Percentiles rank a stretch among this genome's conserved stretches.
Conservation (phyloP, 208 protist genomes). For the Leishmania amazonensis region DNA sequence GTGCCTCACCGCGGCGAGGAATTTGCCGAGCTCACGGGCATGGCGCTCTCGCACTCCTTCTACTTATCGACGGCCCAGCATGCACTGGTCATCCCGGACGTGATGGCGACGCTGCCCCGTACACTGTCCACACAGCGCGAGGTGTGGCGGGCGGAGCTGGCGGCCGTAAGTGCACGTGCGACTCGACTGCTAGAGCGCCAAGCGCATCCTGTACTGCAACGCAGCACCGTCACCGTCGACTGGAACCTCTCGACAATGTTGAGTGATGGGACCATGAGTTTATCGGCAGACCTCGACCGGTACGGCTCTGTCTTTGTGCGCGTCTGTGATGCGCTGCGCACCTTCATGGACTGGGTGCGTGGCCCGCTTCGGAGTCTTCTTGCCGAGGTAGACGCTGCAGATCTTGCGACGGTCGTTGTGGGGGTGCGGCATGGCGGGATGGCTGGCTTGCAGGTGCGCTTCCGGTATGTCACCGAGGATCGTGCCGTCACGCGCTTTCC, state of each 20-base stretch:
- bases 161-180: constrained; percentile 29
- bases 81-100: constrained; percentile 46
- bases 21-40: constrained; percentile 33
- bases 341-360: constrained; percentile 34
- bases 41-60: constrained; percentile 54
- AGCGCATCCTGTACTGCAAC: constrained; percentile 53
- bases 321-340: constrained; percentile 32
- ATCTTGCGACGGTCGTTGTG: constrained; percentile 35
- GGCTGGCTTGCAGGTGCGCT: constrained; percentile 27
- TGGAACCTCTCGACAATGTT: constrained; percentile 35
- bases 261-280: constrained; percentile 2
- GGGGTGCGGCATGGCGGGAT: constrained; percentile 26
- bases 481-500: constrained; percentile 29
- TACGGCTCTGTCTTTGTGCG: constrained; percentile 25
- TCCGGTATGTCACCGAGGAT: constrained; percentile 28
- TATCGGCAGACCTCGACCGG: constrained; percentile 23
- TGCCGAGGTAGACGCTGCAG: constrained; percentile 30
- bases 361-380: constrained; percentile 30
- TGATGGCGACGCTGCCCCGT: constrained; percentile 31
- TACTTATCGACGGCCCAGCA: constrained; percentile 53
- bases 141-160: constrained; percentile 31
- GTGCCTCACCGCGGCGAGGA: constrained; percentile 62
- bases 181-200: constrained; percentile 46
- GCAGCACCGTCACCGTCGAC: constrained; percentile 50
- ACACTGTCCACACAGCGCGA: constrained; percentile 24